Percentiles rank a stretch among this genome's conserved stretches.
phyloP scores from a whole-genome alignment of 345 rosid species.

The Mallotus nudiflorus region DNA sequence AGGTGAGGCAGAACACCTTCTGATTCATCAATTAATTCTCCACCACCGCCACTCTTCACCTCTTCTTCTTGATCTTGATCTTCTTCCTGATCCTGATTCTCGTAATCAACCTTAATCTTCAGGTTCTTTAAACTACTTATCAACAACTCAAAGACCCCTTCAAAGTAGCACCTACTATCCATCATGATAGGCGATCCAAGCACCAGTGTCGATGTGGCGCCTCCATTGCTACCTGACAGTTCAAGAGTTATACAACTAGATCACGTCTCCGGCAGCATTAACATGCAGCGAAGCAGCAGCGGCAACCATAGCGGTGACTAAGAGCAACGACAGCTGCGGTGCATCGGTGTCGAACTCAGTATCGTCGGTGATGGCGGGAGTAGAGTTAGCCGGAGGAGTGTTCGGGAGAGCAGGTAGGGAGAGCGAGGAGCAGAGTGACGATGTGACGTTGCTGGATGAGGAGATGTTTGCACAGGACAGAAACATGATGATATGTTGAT shows the following conservation, averaged over 20 bases:
- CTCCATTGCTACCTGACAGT: constrained; percentile 1
- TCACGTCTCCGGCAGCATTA: constrained; percentile 10
- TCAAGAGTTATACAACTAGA: constrained; percentile 46
- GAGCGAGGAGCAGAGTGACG: not conserved
- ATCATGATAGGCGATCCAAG: constrained; percentile 8
- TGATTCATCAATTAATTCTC: constrained; percentile 1
- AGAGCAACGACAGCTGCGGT: constrained; percentile 45
- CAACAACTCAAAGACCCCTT: constrained; percentile 17
- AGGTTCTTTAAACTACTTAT: constrained; percentile 5
- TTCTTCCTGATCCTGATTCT: not conserved
- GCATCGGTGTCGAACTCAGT: constrained; percentile 33
- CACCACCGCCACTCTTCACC: not conserved
- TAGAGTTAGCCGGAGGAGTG: constrained; percentile 20
- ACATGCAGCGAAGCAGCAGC: constrained; percentile 6
- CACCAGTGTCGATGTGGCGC: not conserved
- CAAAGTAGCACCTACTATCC: constrained; percentile 5
- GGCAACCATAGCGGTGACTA: not conserved
- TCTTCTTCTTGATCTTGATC: too few relatives aligned
- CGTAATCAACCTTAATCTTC: not conserved
- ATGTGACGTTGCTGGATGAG: not conserved
- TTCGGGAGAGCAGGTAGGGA: not conserved
- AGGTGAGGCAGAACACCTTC: constrained; percentile 10
- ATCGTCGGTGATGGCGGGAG: constrained; percentile 41
- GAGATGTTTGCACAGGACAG: not conserved
- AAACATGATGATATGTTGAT: too few relatives aligned